Base-by-base conservation (phyloP, 306 rosid species). In the Sindora glabra region DNA sequence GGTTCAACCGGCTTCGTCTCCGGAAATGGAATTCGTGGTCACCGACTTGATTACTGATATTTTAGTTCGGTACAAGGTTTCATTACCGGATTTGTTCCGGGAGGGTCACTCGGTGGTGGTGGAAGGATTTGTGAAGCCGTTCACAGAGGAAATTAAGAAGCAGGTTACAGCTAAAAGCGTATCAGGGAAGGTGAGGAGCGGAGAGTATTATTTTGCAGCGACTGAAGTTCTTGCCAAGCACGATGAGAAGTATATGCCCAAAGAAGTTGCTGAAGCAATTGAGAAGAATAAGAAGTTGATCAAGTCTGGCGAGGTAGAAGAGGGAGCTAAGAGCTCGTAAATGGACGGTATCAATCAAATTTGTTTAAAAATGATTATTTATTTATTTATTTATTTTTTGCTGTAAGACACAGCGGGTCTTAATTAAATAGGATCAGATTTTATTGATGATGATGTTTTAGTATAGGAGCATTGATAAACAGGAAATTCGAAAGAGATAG, bases 91-190 rank as follows among this genome's bases (percentile, higher is more conserved):
- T 64, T 61, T 92, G 75, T 92, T 92, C 32, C 66, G 96, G 41
- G 99, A 92, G 52, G 99, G 99, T 0, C 96, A 92, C 49, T 89
- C 99, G 4, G 95, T 81, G 29, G 96, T 92, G 56, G 95, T 75
- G 5, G 96, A 89, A 62, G 99, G 96, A 12, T 76, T 89, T 29
- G 85, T 92, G 10, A 92, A 81, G 75, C 99, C 96, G 1, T 72
- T 92, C 19, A 74, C 94, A 0, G 95, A 89, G 3, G 90, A 92
- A 54, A 65, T 83, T 18, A 77, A 67, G 44, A 77, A 49, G 4
- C 81, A 81, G 37, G 56, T 56, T 21, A 83, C 99, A 15, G 7
- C 57, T 0, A 81, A 71, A 60, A 78, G 78, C 37, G 88, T 86
- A 1, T 76, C 99, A 0, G 82, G 60, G 25, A 92, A 88, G 71